Conservation (phyloP, 495 filamentous ascomycete genomes). For the Xylaria longipes region DNA sequence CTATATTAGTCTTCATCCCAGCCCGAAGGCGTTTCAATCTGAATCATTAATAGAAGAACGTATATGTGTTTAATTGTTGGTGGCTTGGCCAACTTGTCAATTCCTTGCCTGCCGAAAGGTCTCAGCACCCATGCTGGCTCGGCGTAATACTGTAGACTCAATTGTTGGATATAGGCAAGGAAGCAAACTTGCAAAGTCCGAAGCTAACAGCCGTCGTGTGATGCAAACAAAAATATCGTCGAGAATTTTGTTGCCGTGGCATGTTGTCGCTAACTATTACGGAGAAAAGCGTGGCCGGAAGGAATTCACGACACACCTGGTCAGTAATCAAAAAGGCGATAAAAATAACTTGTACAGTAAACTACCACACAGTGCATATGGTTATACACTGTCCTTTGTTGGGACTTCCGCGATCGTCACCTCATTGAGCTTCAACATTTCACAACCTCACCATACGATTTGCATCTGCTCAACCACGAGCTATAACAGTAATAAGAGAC, state of each 20-base stretch:
- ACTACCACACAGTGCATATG: neutral
- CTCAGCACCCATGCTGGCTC: neutral
- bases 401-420: neutral
- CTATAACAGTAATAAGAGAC: neutral
- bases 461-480: neutral
- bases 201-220: neutral
- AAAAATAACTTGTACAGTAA: conserved; percentile 17
- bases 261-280: neutral
- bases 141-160: neutral
- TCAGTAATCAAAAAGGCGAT: neutral
- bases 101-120: conserved; percentile 1
- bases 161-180: neutral
- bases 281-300: neutral
- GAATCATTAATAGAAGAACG: no score
- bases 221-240: neutral
- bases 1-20: neutral
- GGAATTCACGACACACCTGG: neutral
- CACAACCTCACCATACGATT: conserved; percentile 2
- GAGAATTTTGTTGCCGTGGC: neutral
- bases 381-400: neutral
- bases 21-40: neutral
- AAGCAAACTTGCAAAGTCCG: neutral
- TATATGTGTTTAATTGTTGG: no score
- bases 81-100: conserved; percentile 1
- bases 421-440: neutral